Conservation (phyloP, 148 eudicot genomes). For the Agrostemma githago region DNA sequence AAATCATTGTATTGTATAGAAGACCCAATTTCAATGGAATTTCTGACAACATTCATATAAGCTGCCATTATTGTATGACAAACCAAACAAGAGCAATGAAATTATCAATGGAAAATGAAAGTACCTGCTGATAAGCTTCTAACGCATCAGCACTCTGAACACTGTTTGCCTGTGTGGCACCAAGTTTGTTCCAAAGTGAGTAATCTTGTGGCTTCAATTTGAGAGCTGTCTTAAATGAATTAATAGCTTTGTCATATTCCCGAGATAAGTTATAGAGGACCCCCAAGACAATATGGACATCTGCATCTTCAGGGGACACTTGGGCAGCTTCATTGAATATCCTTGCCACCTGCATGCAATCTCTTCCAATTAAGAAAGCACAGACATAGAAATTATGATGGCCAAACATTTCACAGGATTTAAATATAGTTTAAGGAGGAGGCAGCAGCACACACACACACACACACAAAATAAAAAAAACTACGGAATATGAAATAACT, state of each 20-base stretch:
- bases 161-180: slow-evolving; percentile 98
- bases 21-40: neutral
- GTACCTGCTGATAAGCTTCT: slow-evolving; percentile 87
- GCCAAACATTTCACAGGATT: neutral
- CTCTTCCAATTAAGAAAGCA: slow-evolving; percentile 14
- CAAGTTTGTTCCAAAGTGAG: slow-evolving; percentile 98
- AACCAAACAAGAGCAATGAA: neutral
- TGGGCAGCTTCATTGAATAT: slow-evolving; percentile 83
- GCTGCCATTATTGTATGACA: neutral
- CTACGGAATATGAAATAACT: neutral
- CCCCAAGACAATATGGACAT: slow-evolving; percentile 90
- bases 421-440: neutral
- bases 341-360: slow-evolving; percentile 57
- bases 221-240: slow-evolving; percentile 77
- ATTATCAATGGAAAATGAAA: neutral
- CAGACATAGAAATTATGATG: neutral
- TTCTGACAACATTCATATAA: neutral
- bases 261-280: slow-evolving; percentile 88
- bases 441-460: too few species aligned
- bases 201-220: slow-evolving; percentile 87
- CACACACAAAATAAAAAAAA: too few species aligned
- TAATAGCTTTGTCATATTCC: slow-evolving; percentile 92
- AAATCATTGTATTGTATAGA: too few species aligned
- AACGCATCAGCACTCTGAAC: slow-evolving; percentile 96
- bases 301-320: slow-evolving; percentile 92